Evolutionary conservation across 352 stramenopile genomes (phyloP), one percentile per base, ranked within the genome.

Genomic region (Plasmopara muralis): DNA sequence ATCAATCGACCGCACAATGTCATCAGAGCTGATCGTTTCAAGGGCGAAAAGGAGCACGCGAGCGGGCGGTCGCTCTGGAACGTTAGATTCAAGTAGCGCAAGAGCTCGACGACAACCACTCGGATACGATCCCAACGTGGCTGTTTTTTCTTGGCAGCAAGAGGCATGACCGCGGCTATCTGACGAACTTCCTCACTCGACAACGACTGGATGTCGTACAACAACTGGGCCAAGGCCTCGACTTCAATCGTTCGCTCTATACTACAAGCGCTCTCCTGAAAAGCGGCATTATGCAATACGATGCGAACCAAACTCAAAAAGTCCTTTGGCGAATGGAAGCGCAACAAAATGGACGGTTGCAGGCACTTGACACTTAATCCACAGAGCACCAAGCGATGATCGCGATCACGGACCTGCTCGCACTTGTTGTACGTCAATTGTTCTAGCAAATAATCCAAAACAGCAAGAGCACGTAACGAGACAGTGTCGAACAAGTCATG

Each of bases 281-380:
- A 18, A 33, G 18, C 47, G 6, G 41, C 42, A 33, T 52, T 43
- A 42, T 62, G 35, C 37, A 74, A 39, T n/a, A 57, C 20, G 47
- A 31, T 28, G 45, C 66, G 60, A 28, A 84, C 43, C n/a, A 66
- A 65, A 20, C 55, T 52, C 9, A 88, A 52, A 0, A 84, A 50
- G n/a, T 72, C 60, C 9, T 59, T 66, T 1, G 77, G 77, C 20
- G 62, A 69, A 41, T 86, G 71, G 39, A 85, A 85, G 6, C 83
- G 62, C 5, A 88, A 56, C 40, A 88, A 53, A 25, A 75, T 72
- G 15, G 59, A 70, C 25, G 72, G 71, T 28, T 85, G 58, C 15
- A 88, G 41, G 28, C 70, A 77, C 14, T 44, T 56, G 16, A 78
- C 37, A 8, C 61, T 78, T 45, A 70, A 59, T 15, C 48, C 70